phyloP scores from a whole-genome alignment of 2,329 filamentous ascomycete genomes.

The Fusarium sp. region DNA sequence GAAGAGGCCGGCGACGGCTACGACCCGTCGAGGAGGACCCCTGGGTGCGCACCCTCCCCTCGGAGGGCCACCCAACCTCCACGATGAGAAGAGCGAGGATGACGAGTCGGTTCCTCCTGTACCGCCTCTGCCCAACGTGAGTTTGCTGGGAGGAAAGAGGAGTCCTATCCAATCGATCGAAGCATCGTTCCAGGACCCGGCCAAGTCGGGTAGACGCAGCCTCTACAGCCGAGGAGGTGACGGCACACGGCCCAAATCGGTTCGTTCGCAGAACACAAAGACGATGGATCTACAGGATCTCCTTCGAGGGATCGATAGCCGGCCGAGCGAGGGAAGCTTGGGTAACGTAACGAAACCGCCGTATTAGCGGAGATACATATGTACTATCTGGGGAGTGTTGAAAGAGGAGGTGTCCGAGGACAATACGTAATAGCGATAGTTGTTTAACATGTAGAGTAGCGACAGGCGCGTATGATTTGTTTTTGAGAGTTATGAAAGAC shows the following conservation, averaged over 20 bases:
- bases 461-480: slow-evolving; percentile 28
- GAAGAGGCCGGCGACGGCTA: slow-evolving; percentile 50
- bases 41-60: slow-evolving; percentile 57
- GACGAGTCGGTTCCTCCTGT: slow-evolving; percentile 64
- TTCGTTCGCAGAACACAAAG: slow-evolving; percentile 48
- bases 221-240: slow-evolving; percentile 58
- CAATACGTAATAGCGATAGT: slow-evolving; percentile 30
- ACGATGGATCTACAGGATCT: slow-evolving; percentile 62
- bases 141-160: slow-evolving; percentile 46
- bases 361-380: slow-evolving; percentile 52
- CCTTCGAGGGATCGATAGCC: slow-evolving; percentile 63
- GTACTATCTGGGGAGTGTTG: slow-evolving; percentile 22
- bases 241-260: slow-evolving; percentile 50
- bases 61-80: slow-evolving; percentile 43
- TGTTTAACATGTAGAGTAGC: slow-evolving; percentile 28
- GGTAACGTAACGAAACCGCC: slow-evolving; percentile 62
- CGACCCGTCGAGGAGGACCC: slow-evolving; percentile 51
- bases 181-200: slow-evolving; percentile 52
- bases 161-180: slow-evolving; percentile 42
- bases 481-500: slow-evolving; percentile 19
- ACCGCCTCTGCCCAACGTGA: slow-evolving; percentile 62
- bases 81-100: slow-evolving; percentile 48
- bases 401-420: not conserved
- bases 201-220: slow-evolving; percentile 51
- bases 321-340: slow-evolving; percentile 58